A percentile compares a stretch with the other conserved stretches of the same genome.
Conservation (phyloP, 2,329 filamentous ascomycete genomes). For the Xylaria sp. region DNA sequence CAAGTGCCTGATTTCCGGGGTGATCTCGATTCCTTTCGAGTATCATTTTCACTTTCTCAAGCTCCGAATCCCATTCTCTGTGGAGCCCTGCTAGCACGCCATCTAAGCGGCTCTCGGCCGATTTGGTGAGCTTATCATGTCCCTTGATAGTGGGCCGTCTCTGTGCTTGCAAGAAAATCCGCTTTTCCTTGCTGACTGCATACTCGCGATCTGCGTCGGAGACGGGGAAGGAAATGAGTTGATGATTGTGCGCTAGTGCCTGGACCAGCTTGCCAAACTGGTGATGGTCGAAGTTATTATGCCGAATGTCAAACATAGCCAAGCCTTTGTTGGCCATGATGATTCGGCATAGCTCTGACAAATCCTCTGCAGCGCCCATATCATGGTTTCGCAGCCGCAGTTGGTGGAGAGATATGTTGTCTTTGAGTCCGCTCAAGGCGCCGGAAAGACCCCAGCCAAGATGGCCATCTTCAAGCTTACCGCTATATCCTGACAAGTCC, state of each 20-base stretch:
- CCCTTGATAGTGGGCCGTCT: slow-evolving; percentile 34
- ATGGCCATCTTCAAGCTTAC: slow-evolving; percentile 68
- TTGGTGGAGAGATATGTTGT: slow-evolving; percentile 60
- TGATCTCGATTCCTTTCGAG: slow-evolving; percentile 43
- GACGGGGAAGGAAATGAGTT: slow-evolving; percentile 49
- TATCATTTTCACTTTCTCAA: slow-evolving; percentile 39
- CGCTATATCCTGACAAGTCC: slow-evolving; percentile 67
- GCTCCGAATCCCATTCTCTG: slow-evolving; percentile 46
- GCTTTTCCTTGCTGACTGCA: slow-evolving; percentile 46
- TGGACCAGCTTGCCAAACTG: slow-evolving; percentile 48
- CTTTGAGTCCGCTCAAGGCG: slow-evolving; percentile 59
- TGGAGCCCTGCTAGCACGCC: slow-evolving; percentile 44
- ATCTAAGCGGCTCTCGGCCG: slow-evolving; percentile 44
- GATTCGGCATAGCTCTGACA: slow-evolving; percentile 59
- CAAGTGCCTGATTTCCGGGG: slow-evolving; percentile 37
- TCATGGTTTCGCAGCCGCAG: slow-evolving; percentile 68
- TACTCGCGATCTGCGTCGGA: slow-evolving; percentile 44
- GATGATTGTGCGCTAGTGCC: slow-evolving; percentile 46
- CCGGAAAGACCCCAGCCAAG: slow-evolving; percentile 65
- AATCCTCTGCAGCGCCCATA: slow-evolving; percentile 56
- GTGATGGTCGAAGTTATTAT: slow-evolving; percentile 63
- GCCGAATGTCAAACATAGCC: slow-evolving; percentile 64
- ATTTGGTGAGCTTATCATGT: slow-evolving; percentile 42
- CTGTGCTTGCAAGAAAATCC: slow-evolving; percentile 39
- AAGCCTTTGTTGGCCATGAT: slow-evolving; percentile 62